Conservation (phyloP, 1,139 yeast genomes). For the Taphrina sp. region DNA sequence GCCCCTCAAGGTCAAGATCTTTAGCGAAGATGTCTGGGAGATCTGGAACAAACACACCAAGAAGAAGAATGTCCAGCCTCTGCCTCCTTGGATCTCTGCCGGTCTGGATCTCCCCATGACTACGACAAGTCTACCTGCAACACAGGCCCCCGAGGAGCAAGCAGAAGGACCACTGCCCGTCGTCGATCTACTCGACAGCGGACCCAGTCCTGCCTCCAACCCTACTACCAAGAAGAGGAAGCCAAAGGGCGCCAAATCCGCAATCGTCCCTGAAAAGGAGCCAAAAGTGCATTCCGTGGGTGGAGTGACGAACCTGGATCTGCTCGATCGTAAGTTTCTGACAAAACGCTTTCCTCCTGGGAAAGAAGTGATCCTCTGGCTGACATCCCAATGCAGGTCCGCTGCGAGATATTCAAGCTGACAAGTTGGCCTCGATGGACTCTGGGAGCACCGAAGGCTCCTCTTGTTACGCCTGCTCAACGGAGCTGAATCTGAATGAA, state of each 20-base stretch:
- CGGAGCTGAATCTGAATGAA: neutral
- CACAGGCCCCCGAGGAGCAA: neutral
- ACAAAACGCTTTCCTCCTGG: neutral
- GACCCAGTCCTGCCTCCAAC: too few species aligned
- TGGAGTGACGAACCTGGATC: slow-evolving; percentile 13
- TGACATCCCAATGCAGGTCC: neutral
- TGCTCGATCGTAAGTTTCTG: slow-evolving; percentile 7
- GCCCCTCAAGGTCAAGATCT: slow-evolving; percentile 30
- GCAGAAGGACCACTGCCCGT: neutral
- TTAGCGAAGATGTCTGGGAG: slow-evolving; percentile 26
- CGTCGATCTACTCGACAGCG: too few species aligned
- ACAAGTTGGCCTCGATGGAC: neutral
- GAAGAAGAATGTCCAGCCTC: slow-evolving; percentile 3
- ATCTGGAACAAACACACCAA: slow-evolving; percentile 18
- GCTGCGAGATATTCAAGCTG: slow-evolving; percentile 4
- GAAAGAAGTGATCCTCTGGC: neutral
- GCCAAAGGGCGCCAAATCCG: neutral
- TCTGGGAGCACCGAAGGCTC: neutral
- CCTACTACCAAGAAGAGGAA: too few species aligned
- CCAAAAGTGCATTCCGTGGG: slow-evolving; percentile 1
- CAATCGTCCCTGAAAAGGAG: neutral
- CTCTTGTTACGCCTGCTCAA: slow-evolving; percentile 3
- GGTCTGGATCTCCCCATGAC: slow-evolving; percentile 13
- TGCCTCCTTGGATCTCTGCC: slow-evolving; percentile 27
- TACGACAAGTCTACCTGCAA: neutral